These are phyloP conservation scores for Aegilops tauschii DNA, from an alignment of 176 grass and related monocot genomes.

Conservation along the genomic window DNA sequence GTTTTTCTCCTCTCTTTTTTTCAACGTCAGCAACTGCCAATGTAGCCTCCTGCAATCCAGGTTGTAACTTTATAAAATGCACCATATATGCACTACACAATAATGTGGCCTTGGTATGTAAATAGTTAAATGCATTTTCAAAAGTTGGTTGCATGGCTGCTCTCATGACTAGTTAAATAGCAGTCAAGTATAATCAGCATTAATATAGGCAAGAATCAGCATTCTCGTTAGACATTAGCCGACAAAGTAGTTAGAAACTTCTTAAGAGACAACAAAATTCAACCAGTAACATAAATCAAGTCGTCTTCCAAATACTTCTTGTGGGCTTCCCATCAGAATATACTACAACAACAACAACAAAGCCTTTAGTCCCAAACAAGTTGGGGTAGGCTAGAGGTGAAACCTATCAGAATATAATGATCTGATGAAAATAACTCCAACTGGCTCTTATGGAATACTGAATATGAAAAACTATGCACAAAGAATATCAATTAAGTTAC, in stretches of 20 bases:
- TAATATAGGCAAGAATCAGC: not conserved
- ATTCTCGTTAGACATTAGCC: not conserved
- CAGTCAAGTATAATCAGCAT: not conserved
- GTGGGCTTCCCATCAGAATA: not conserved
- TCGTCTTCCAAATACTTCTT: not conserved
- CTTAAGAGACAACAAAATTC: not conserved
- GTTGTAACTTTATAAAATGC: not conserved
- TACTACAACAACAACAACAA: too few relatives aligned
- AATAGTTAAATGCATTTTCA: slow-evolving; percentile 1
- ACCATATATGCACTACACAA: not conserved
- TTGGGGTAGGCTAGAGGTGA: too few relatives aligned
- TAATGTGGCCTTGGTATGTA: not conserved
- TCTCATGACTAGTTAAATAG: not conserved
- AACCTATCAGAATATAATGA: not conserved
- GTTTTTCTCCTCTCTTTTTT: slow-evolving; percentile 78
- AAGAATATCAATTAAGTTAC: slow-evolving; percentile 37
- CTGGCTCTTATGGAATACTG: not conserved
- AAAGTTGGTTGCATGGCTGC: not conserved
- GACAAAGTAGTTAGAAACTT: not conserved
- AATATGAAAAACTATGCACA: slow-evolving; percentile 10
- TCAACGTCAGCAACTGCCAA: slow-evolving; percentile 72
- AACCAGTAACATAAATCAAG: not conserved
- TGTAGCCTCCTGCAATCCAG: slow-evolving; percentile 70
- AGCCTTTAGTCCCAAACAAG: too few relatives aligned
- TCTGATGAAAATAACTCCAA: not conserved